Evolutionary conservation across 1,284 basidiomycete species (phyloP).

Genomic region (Leccinum solheimii): DNA sequence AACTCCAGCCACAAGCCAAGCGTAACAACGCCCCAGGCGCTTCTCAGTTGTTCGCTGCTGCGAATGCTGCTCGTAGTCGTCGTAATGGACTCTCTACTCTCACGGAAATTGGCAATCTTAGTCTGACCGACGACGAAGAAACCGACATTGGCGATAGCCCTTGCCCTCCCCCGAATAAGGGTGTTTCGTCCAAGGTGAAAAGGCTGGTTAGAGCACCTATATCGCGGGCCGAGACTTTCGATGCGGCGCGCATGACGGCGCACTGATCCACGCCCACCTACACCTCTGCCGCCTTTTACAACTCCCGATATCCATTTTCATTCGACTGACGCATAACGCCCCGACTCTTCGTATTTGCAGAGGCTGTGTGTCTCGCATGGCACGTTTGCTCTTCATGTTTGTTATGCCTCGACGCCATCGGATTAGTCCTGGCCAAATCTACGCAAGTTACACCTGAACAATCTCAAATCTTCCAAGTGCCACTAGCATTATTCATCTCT

Average conservation of each 20-base stretch:
- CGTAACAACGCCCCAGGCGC: constrained; percentile 60
- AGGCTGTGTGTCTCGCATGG: constrained; percentile 13
- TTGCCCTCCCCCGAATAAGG: constrained; percentile 71
- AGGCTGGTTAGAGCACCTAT: constrained; percentile 50
- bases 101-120: constrained; percentile 60
- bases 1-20: constrained; percentile 48
- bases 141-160: constrained; percentile 78
- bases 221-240: constrained; percentile 63
- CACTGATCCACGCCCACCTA: constrained; percentile 16
- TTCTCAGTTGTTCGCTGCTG: constrained; percentile 63
- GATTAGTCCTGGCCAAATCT: constrained; percentile 12
- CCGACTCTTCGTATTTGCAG: constrained; percentile 13
- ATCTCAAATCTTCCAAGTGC: constrained; percentile 18
- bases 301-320: constrained; percentile 4
- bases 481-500: constrained; percentile 20
- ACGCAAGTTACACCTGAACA: constrained; percentile 8
- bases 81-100: constrained; percentile 61
- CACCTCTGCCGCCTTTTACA: constrained; percentile 1
- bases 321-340: constrained; percentile 12
- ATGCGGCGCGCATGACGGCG: constrained; percentile 49
- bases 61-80: constrained; percentile 59
- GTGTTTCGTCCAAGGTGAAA: constrained; percentile 49
- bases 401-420: constrained; percentile 16
- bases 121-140: constrained; percentile 67
- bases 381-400: constrained; percentile 15